A percentile compares a stretch with the other conserved stretches of the same genome.
These are phyloP conservation scores for Porphyrellus cyaneotinctus DNA, from an alignment of 768 basidiomycete species.

Conservation along the genomic window DNA sequence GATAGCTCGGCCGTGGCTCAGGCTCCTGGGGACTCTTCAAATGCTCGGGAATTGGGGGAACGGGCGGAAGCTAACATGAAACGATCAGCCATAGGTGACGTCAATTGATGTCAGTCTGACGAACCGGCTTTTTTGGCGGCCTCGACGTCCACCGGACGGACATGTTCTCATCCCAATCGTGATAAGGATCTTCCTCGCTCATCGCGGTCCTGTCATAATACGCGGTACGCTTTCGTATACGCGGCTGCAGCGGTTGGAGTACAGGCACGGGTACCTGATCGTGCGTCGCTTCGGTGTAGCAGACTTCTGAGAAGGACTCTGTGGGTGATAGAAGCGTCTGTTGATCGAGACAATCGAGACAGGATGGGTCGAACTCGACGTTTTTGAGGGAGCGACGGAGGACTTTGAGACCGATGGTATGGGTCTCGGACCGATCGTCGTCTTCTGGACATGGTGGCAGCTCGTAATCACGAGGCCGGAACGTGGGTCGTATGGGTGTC, in stretches of 20 bases:
- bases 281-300: slow-evolving; percentile 40
- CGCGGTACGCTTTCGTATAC: slow-evolving; percentile 27
- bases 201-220: slow-evolving; percentile 32
- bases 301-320: slow-evolving; percentile 41
- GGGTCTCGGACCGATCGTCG: slow-evolving; percentile 23
- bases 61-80: slow-evolving; percentile 20
- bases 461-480: slow-evolving; percentile 33
- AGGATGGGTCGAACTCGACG: slow-evolving; percentile 38
- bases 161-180: slow-evolving; percentile 35
- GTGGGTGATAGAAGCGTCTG: slow-evolving; percentile 39
- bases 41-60: slow-evolving; percentile 28
- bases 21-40: slow-evolving; percentile 13
- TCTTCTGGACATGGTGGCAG: slow-evolving; percentile 29
- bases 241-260: slow-evolving; percentile 31
- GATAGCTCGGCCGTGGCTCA: slow-evolving; percentile 24
- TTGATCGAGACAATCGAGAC: slow-evolving; percentile 41
- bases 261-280: slow-evolving; percentile 27
- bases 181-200: slow-evolving; percentile 34
- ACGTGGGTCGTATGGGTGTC: slow-evolving; percentile 32
- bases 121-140: slow-evolving; percentile 17
- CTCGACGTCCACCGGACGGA: slow-evolving; percentile 21
- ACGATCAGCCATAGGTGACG: background rate
- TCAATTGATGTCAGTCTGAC: slow-evolving; percentile 1
- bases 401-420: slow-evolving; percentile 30
- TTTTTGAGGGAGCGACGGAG: slow-evolving; percentile 33